phyloP scores from a whole-genome alignment of 768 basidiomycete species.

The Kwoniella sp. region DNA sequence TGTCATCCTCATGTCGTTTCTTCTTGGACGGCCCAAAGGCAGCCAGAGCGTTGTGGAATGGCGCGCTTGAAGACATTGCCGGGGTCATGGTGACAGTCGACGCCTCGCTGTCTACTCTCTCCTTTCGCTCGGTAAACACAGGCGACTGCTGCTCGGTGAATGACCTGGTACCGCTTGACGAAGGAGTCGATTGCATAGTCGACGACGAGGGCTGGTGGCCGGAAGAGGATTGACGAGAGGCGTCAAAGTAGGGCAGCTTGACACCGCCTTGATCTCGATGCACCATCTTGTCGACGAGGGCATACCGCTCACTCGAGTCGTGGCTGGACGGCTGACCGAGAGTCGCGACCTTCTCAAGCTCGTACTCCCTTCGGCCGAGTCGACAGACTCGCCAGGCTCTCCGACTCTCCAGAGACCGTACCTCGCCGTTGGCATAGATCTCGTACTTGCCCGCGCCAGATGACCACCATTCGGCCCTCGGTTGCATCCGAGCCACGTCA shows the following conservation, averaged over 20 bases:
- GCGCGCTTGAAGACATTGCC: constrained; percentile 13
- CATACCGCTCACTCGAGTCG: constrained; percentile 12
- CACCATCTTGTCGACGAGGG: constrained; percentile 32
- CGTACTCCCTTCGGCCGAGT: constrained; percentile 36
- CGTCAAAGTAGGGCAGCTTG: constrained; percentile 20
- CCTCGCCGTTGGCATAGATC: constrained; percentile 38
- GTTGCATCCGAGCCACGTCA: constrained; percentile 6
- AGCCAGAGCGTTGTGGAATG: constrained; percentile 5
- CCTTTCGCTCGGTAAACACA: constrained; percentile 6
- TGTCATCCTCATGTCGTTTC: constrained; percentile 13
- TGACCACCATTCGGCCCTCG: constrained; percentile 43
- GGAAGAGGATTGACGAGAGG: neutral
- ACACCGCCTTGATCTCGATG: constrained; percentile 45
- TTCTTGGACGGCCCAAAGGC: constrained; percentile 14
- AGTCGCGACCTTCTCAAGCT: constrained; percentile 26
- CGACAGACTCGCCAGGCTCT: constrained; percentile 33
- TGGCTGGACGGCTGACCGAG: neutral
- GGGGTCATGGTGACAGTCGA: constrained; percentile 17
- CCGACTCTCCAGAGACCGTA: constrained; percentile 31
- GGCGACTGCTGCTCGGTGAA: neutral
- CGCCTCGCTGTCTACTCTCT: constrained; percentile 17
- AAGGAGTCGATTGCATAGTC: neutral
- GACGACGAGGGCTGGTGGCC: neutral
- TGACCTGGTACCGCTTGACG: neutral
- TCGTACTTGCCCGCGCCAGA: constrained; percentile 45